Base-by-base conservation (phyloP, 2,329 filamentous ascomycete genomes). In the Talaromyces piceae region DNA sequence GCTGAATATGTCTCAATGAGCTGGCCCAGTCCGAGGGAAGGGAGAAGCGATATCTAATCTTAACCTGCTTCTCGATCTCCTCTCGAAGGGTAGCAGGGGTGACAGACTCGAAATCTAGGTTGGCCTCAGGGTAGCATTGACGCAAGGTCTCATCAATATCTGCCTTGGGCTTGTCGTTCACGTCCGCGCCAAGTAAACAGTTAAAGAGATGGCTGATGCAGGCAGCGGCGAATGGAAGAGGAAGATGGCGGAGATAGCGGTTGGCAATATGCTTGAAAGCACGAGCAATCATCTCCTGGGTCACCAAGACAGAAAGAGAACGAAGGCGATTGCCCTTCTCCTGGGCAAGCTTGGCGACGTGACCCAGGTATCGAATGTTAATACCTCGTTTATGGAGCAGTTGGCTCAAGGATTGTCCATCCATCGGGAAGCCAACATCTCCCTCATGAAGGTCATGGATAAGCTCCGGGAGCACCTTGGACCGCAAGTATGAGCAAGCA, bases 391-490 rank as follows among this genome's bases (percentile, higher is more conserved):
- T 95, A 76, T 98, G 93, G 64, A 98, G 78, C 47, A 96, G 80
- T 58, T 84, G 83, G 61, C 86, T 88, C 53, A 98, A 77, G 18
- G 91, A 96, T 63, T 87, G 82, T n/a, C 93, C 93, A 62, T 98
- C 94, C 89, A 97, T 96, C 11, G 93, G 93, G 75, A 97, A 97
- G 62, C 91, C 93, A 58, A 95, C 86, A 59, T 98, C 91, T 5
- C 89, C 91, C 58, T 95, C 88, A 64, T 87, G 86, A 53, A 98
- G 80, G 62, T 98, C 91, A 56, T 86, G 83, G 52, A 97, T 72
- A 52, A 98, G 77, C 51, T 86, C 82, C n/a, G 91, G 90, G 57
- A 98, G 86, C 50, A 89, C 81, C 54, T 86, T 84, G 7, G 83
- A 77, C 7, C 82, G 82, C 46, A 98, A 77, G 68, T 87, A 90